phyloP scores from a whole-genome alignment of 345 rosid species.

The Populus euphratica region DNA sequence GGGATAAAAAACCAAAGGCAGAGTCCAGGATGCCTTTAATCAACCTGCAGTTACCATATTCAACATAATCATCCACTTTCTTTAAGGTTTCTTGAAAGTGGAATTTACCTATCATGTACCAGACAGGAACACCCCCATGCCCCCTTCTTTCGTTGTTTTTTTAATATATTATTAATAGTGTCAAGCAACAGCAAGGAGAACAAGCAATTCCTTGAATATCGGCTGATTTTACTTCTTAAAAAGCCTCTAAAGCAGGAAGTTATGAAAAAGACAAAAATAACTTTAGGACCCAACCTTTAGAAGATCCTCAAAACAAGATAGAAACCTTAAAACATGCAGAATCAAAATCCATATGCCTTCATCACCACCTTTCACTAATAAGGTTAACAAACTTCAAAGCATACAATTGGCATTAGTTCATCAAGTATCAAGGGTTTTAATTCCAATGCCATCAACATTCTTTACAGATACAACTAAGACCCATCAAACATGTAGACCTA shows the following conservation, averaged over 20 bases:
- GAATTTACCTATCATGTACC: not conserved
- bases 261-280: not conserved
- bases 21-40: not conserved
- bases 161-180: not conserved
- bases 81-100: slow-evolving; percentile 1
- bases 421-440: not conserved
- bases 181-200: not conserved
- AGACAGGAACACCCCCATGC: not conserved
- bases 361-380: not conserved
- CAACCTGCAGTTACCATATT: not conserved
- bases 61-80: not conserved
- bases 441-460: not conserved
- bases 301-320: not conserved
- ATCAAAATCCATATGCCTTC: not conserved
- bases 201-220: not conserved
- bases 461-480: not conserved
- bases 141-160: not conserved
- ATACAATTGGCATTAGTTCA: not conserved
- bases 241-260: not conserved
- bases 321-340: slow-evolving; percentile 1
- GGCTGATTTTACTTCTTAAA: not conserved
- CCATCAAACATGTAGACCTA: not conserved
- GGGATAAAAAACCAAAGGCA: not conserved
- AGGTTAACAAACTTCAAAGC: not conserved
- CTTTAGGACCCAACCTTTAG: not conserved